Conservation (phyloP, 1,284 basidiomycete species). For the Abortiporus biennis region DNA sequence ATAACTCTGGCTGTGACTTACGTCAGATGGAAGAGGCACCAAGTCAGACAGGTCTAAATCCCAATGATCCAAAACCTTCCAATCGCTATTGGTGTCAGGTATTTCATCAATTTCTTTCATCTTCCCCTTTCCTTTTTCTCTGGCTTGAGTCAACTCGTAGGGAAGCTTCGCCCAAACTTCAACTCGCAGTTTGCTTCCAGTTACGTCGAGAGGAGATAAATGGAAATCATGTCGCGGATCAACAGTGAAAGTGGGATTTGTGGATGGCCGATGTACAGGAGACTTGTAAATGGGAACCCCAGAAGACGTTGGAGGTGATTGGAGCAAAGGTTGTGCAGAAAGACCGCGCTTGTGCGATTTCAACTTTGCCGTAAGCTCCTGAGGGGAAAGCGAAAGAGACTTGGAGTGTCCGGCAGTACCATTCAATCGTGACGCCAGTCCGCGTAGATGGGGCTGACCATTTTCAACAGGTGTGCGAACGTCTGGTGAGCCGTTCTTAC, state of each 20-base stretch:
- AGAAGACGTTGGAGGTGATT: conserved; percentile 8
- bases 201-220: conserved; percentile 40
- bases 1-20: conserved; percentile 27
- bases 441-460: not conserved
- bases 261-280: conserved; percentile 62
- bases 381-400: conserved; percentile 10
- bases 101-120: conserved; percentile 20
- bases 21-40: conserved; percentile 56
- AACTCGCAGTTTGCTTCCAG: conserved; percentile 41
- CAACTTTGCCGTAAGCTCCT: too few relatives aligned
- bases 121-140: conserved; percentile 36
- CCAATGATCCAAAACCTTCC: conserved; percentile 69
- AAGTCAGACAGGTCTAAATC: conserved; percentile 57
- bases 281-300: not conserved
- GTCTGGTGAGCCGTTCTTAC: too few relatives aligned
- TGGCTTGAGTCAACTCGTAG: not conserved
- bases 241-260: conserved; percentile 66
- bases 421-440: too few relatives aligned
- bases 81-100: conserved; percentile 28
- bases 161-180: conserved; percentile 52
- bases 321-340: too few relatives aligned
- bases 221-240: conserved; percentile 40
- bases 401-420: conserved; percentile 7
- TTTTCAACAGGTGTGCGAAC: not conserved
- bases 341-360: too few relatives aligned